A percentile compares a stretch with the other conserved stretches of the same genome.
Conservation (phyloP, 306 rosid genomes). For the Cucurbita pepo region DNA sequence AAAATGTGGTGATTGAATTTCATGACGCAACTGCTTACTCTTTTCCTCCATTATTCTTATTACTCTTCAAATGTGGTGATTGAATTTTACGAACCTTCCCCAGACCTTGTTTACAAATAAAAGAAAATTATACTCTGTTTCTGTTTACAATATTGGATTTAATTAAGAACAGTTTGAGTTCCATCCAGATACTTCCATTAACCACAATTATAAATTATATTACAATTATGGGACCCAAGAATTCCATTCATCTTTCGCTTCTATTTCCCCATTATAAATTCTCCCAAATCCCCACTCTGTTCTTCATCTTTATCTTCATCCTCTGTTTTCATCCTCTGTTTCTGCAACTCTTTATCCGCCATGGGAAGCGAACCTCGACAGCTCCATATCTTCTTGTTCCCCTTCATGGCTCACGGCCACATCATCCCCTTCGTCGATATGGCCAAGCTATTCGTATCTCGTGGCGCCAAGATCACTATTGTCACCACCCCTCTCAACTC, state of each 20-base stretch:
- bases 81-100: no score
- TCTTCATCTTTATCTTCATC: background rate
- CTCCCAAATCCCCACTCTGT: background rate
- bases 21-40: no score
- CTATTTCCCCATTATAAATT: background rate
- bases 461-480: background rate
- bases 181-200: no score
- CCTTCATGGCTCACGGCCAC: constrained; percentile 14
- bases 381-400: constrained; percentile 5
- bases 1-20: no score
- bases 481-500: constrained; percentile 6
- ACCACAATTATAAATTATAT: no score
- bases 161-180: no score
- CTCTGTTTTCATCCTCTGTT: background rate
- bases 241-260: background rate
- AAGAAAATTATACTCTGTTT: no score
- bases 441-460: background rate
- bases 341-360: background rate
- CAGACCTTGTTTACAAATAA: no score
- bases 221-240: background rate
- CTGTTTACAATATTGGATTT: no score
- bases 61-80: no score
- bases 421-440: constrained; percentile 5
- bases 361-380: background rate
- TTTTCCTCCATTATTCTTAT: no score